Percentiles rank a stretch among this genome's conserved stretches.
Evolutionary conservation across 371 early-diverging fungal genomes (phyloP).

Genomic region (Rhizopus microsporus): DNA sequence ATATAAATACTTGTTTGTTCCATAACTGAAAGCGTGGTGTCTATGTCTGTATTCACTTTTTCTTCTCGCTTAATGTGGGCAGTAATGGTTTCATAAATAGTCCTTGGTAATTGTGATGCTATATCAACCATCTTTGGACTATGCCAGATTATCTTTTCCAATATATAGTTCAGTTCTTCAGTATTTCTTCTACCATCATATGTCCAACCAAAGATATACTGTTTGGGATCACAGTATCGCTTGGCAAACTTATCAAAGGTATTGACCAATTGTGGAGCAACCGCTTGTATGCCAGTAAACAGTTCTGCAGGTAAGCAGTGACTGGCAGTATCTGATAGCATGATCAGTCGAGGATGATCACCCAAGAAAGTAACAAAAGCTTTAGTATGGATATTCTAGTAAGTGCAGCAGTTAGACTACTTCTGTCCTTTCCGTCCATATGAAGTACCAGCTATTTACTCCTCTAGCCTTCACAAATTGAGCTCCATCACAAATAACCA

Average conservation of each 20-base stretch:
- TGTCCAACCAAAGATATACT: slow-evolving; percentile 28
- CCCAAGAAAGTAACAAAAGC: slow-evolving; percentile 33
- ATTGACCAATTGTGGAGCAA: slow-evolving; percentile 43
- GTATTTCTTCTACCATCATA: slow-evolving; percentile 24
- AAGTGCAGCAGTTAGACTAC: slow-evolving; percentile 10
- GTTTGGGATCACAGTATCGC: slow-evolving; percentile 60
- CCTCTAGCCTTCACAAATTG: slow-evolving; percentile 58
- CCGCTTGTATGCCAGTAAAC: slow-evolving; percentile 53
- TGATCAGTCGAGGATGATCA: slow-evolving; percentile 38
- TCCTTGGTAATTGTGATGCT: slow-evolving; percentile 46
- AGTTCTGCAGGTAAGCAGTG: slow-evolving; percentile 65
- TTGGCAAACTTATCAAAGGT: slow-evolving; percentile 45
- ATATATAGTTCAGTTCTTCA: slow-evolving; percentile 54
- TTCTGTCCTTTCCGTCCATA: too few relatives aligned
- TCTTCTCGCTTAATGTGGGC: slow-evolving; percentile 12
- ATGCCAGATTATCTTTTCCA: slow-evolving; percentile 59
- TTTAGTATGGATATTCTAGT: slow-evolving; percentile 46
- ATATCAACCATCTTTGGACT: slow-evolving; percentile 60
- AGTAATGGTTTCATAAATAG: slow-evolving; percentile 47
- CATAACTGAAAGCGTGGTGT: background rate
- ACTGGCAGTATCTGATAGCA: slow-evolving; percentile 63
- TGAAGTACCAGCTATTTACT: slow-evolving; percentile 19
- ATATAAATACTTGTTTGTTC: background rate
- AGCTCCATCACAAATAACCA: slow-evolving; percentile 44
- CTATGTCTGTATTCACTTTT: background rate